A percentile compares a stretch with the other conserved stretches of the same genome.
These are phyloP conservation scores for Calonectria pseudoturangicola DNA, from an alignment of 2,329 filamentous ascomycete genomes.

Conservation along the genomic window DNA sequence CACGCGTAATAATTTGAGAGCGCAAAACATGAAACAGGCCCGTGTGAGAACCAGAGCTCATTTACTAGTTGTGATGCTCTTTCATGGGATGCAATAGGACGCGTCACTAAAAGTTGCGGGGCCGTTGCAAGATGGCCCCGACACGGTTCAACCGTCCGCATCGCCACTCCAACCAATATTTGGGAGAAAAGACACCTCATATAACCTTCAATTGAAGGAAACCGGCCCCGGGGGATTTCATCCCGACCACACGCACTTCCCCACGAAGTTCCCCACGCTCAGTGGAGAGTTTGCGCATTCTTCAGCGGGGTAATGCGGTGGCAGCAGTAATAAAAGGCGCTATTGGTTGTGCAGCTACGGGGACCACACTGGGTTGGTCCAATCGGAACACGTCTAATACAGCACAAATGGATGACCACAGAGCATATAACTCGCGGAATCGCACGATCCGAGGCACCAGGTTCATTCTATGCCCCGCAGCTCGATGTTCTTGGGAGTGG, in stretches of 20 bases:
- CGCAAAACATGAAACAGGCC: no score
- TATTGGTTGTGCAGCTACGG: conserved; percentile 1
- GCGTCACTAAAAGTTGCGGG: no score
- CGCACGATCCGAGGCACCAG: background rate
- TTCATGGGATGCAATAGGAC: no score
- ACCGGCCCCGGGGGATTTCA: background rate
- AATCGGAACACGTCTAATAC: background rate
- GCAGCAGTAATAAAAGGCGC: background rate
- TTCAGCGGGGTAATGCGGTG: background rate
- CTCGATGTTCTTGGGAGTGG: background rate
- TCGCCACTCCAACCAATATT: no score
- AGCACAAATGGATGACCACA: background rate
- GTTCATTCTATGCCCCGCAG: background rate
- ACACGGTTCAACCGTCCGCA: no score
- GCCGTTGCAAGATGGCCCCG: no score
- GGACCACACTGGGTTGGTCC: background rate
- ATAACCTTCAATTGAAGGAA: background rate
- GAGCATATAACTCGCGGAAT: conserved; percentile 15
- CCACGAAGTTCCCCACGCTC: background rate
- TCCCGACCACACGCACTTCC: background rate
- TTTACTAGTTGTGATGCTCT: no score
- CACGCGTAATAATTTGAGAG: no score
- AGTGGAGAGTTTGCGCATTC: background rate
- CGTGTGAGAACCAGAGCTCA: no score
- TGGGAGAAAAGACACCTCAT: background rate